Evolutionary conservation across 1,139 yeast species (phyloP), one percentile per base, ranked within the genome.

Genomic region (Nematodospora anomalae): DNA sequence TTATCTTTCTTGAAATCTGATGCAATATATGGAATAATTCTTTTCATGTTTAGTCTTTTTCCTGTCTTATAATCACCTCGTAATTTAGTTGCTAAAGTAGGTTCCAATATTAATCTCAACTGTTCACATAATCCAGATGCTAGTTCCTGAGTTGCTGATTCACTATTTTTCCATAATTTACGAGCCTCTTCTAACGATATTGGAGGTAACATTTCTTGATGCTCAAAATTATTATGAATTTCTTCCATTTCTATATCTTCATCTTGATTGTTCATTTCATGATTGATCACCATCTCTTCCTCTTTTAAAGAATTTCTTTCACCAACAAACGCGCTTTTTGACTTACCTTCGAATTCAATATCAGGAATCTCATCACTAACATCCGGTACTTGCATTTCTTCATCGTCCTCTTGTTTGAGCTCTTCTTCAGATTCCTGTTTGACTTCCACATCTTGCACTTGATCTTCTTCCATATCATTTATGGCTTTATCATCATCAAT

Each of bases 11-110:
- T 82, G 77, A 89, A 94, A 55, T 90, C 96, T 33, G 96, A 86
- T 1, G 99, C 98, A 68, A 94, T 92, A 62, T 92, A 94, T 10
- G 98, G 96, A 53, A 94, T 92, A 50, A 94, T 94, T 49, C 97
- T 74, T 71, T 90, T 92, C 97, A 94, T 90, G 62, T 94, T 94
- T 54, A 94, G 75, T 48, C 98, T 74, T 61, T 94, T 94, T 60
- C 99, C 99, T 2, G 97, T 90, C 62, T 90, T 89, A 64, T 88
- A 94, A 60, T 94, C 98, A 52, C 99, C 99, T 46, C 79, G 80
- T 41, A 94, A 71, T 58, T 92, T 92, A 3, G 98, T 92, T 10
- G 97, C 95, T 45, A 87, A 69, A 0, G 98, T 92, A 4, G 99
- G 99, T 55, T 92, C 98, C 51, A 94, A 69, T 53, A 94, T 92